Base-by-base conservation (phyloP, 805 yeast genomes). In the Pichia deserticola region DNA sequence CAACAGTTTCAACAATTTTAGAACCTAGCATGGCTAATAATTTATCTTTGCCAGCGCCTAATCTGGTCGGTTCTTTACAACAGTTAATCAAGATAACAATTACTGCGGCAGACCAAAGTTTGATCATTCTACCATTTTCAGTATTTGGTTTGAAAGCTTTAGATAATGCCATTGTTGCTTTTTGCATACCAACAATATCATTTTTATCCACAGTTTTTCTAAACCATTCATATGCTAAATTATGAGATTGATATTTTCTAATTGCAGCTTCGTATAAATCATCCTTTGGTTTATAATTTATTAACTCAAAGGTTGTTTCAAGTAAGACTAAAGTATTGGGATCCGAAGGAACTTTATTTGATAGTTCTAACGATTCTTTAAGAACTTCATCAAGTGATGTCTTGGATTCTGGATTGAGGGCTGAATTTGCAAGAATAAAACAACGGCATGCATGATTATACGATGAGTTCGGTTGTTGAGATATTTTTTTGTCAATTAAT, bases 21-120 rank as follows among this genome's bases (percentile, higher is more conserved):
- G 73, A 58, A 0, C 89, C 90, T 35, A 89, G 66, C 51, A 74
- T 69, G 1, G 87, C 82, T 52, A 78, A 78, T 37, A 89, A 64
- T 37, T 62, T 68, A 45, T 60, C 58, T 55, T 81, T 86, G 49
- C 76, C 70, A 0, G 67, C 70, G 5, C 72, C 57, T 11, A 74
- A 63, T 36, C 65, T 68, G 4, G 28, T 43, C 13, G 29, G 15
- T 1, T 58, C 55, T 33, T 77, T 52, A 46, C 63, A 60, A n/a
- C 59, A 57, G 6, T 52, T 50, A 41, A 63, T 58, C 45, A 73
- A 73, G 41, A 78, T 56, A 65, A 75, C 67, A 68, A 78, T 64
- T 15, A 78, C 62, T 54, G 82, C 69, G n/a, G 82, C 79, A 35
- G 80, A 76, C 82, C 86, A 77, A 35, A 77, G 62, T 30, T 70